Evolutionary conservation across 257 asterid species (phyloP).

Genomic region (Solanum etuberosum): DNA sequence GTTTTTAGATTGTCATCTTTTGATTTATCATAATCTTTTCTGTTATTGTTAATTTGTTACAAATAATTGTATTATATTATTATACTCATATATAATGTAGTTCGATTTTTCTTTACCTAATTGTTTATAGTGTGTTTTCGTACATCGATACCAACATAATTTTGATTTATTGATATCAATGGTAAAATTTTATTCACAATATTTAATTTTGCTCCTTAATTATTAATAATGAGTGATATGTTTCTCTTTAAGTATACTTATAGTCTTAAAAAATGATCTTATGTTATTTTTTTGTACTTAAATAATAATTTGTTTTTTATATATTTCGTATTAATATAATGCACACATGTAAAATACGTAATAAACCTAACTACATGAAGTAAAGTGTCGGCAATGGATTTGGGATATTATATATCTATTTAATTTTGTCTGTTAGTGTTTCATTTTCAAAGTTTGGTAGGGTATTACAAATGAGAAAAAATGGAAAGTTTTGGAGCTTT

Average conservation of each 20-base stretch:
- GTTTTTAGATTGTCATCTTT: not conserved
- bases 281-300: not conserved
- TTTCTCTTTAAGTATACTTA: not conserved
- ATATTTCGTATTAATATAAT: not conserved
- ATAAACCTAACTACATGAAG: not conserved
- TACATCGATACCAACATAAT: not conserved
- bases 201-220: not conserved
- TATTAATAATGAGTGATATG: not conserved
- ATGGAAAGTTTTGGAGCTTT: not conserved
- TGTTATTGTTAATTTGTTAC: not conserved
- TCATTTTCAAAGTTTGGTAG: not conserved
- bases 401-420: not conserved
- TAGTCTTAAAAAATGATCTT: not conserved
- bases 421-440: not conserved
- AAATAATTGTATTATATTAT: not conserved
- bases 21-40: not conserved
- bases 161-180: not conserved
- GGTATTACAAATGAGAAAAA: not conserved
- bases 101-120: not conserved
- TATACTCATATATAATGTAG: not conserved
- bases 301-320: not conserved
- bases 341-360: not conserved
- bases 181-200: not conserved
- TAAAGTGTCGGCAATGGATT: not conserved
- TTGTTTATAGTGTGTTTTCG: not conserved